These are phyloP conservation scores for Baorangia bicolor DNA, from an alignment of 768 basidiomycete genomes.

Conservation along the genomic window DNA sequence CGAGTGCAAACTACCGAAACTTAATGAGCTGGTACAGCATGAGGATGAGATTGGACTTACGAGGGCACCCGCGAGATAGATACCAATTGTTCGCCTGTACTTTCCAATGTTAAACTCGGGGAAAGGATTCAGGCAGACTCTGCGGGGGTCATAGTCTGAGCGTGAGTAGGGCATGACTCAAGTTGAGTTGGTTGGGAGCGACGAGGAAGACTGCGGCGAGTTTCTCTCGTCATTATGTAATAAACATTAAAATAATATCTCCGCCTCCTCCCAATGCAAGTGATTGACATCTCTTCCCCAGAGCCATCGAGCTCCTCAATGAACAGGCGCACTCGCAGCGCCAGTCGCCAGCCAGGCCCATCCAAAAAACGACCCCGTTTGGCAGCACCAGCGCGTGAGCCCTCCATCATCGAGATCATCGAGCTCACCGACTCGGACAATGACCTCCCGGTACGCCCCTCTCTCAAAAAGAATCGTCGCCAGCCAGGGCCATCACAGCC, in stretches of 20 bases:
- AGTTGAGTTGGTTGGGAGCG: background rate
- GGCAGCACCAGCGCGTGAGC: background rate
- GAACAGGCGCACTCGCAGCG: conserved; percentile 17
- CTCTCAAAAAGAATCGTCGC: background rate
- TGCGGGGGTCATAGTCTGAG: conserved; percentile 78
- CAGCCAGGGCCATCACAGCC: conserved; percentile 2
- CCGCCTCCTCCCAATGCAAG: conserved; percentile 16
- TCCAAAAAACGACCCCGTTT: conserved; percentile 15
- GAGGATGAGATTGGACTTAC: conserved; percentile 50
- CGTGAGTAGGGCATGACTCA: conserved; percentile 52
- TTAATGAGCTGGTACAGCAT: background rate
- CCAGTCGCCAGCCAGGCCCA: conserved; percentile 21
- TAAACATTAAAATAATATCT: background rate
- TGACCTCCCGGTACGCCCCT: conserved; percentile 23
- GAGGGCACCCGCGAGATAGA: conserved; percentile 89
- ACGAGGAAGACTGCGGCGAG: conserved; percentile 4
- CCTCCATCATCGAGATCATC: conserved; percentile 36
- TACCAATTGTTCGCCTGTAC: conserved; percentile 79
- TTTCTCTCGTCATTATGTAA: conserved; percentile 17
- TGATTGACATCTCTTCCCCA: conserved; percentile 29
- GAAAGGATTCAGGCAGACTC: conserved; percentile 86
- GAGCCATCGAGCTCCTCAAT: conserved; percentile 13
- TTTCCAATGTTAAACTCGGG: conserved; percentile 73
- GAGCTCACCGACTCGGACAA: conserved; percentile 54
- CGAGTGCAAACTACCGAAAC: conserved; percentile 75